Evolutionary conservation across 2,329 filamentous ascomycete species (phyloP).

Genomic region (Pseudogymnoascus sp.): DNA sequence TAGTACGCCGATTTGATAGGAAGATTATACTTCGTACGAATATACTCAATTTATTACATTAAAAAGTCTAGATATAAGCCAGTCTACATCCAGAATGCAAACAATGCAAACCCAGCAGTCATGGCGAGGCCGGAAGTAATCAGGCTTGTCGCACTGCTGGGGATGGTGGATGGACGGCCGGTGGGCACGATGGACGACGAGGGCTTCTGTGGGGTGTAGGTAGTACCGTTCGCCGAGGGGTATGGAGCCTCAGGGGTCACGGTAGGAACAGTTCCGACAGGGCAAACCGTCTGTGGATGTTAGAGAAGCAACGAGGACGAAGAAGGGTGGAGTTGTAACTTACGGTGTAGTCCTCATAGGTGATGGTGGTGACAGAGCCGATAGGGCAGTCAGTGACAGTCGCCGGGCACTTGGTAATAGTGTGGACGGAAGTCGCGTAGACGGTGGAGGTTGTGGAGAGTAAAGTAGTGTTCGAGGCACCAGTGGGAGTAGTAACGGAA

Average conservation of each 20-base stretch:
- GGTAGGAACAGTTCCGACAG: background rate
- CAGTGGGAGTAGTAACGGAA: background rate
- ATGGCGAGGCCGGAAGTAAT: background rate
- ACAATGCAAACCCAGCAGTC: background rate
- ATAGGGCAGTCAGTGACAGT: constrained; percentile 34
- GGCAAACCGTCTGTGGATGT: background rate
- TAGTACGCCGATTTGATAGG: background rate
- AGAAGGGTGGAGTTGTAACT: background rate
- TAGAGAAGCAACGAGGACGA: background rate
- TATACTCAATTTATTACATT: background rate
- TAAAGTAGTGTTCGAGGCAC: background rate
- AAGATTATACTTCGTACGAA: background rate
- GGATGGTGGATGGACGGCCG: background rate
- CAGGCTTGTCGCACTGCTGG: background rate
- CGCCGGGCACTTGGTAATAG: constrained; percentile 27
- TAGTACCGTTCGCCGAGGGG: background rate
- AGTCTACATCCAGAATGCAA: constrained; percentile 3
- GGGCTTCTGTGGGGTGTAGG: background rate
- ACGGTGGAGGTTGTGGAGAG: constrained; percentile 8
- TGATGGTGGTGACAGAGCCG: constrained; percentile 30
- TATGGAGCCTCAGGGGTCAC: background rate
- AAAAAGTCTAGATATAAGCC: background rate
- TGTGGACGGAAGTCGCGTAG: constrained; percentile 14
- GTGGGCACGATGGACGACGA: background rate
- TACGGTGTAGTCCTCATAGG: background rate